Conservation (phyloP, 2,329 filamentous ascomycete species). For the Colletotrichum melonis region DNA sequence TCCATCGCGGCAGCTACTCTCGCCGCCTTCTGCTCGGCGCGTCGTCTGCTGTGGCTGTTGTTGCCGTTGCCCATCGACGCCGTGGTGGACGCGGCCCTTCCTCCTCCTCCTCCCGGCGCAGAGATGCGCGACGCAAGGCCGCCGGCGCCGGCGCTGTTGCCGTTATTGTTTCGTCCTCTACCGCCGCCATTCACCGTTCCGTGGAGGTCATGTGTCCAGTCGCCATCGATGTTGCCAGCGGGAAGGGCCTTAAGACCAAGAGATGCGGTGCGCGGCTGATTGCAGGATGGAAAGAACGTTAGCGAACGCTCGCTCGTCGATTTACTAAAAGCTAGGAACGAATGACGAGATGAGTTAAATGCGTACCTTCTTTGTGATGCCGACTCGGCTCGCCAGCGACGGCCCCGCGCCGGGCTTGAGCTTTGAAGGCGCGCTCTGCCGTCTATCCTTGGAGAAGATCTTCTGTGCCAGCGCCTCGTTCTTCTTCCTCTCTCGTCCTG, state of each 20-base stretch:
- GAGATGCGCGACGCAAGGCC: constrained; percentile 62
- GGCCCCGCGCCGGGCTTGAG: constrained; percentile 59
- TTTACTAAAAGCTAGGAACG: not conserved
- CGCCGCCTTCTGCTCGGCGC: constrained; percentile 48
- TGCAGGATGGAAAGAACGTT: constrained; percentile 19
- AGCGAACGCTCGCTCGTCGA: constrained; percentile 32
- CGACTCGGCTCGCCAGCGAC: constrained; percentile 77
- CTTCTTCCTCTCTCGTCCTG: constrained; percentile 76
- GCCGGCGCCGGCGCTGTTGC: constrained; percentile 38
- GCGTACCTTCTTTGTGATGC: constrained; percentile 80
- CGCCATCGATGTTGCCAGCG: constrained; percentile 69
- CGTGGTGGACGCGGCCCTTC: constrained; percentile 40
- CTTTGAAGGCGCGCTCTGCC: constrained; percentile 65
- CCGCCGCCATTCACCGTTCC: constrained; percentile 51
- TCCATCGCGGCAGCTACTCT: constrained; percentile 59
- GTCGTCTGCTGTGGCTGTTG: constrained; percentile 13
- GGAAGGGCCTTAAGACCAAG: constrained; percentile 49
- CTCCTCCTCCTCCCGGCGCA: constrained; percentile 54
- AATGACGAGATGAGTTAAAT: not conserved
- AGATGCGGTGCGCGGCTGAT: constrained; percentile 43
- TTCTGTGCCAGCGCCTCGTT: constrained; percentile 77
- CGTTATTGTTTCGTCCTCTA: constrained; percentile 36
- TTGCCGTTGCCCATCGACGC: not conserved
- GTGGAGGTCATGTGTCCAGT: constrained; percentile 80
- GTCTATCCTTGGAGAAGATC: constrained; percentile 74